These are phyloP conservation scores for Verticillium zaregamsianum DNA, from an alignment of 2,329 filamentous ascomycete genomes.

Conservation along the genomic window DNA sequence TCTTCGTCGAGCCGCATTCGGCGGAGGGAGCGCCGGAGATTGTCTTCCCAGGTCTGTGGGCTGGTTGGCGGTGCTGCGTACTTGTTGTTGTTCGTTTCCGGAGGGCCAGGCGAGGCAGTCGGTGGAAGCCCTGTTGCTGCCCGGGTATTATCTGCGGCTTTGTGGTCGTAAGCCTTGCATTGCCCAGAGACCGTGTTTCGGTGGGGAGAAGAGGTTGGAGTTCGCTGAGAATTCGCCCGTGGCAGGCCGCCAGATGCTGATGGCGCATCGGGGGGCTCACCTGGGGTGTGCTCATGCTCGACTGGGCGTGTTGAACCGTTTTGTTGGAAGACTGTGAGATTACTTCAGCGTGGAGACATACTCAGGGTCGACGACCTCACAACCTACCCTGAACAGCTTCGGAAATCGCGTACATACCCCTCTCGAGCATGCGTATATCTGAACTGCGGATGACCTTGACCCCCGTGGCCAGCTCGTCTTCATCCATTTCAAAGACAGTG, in stretches of 20 bases:
- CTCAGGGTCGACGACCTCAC: not conserved
- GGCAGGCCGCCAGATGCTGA: no score
- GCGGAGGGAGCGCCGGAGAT: not conserved
- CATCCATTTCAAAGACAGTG: not conserved
- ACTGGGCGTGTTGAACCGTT: not conserved
- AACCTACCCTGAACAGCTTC: not conserved
- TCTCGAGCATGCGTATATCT: not conserved
- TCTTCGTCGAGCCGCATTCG: not conserved
- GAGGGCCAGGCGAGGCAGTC: no score
- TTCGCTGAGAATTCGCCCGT: no score
- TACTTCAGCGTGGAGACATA: not conserved
- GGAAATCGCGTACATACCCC: not conserved
- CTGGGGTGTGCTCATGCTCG: not conserved
- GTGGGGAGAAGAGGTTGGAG: no score
- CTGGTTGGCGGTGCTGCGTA: not conserved
- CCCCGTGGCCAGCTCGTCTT: not conserved
- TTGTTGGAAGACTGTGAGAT: not conserved
- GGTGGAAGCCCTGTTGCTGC: no score
- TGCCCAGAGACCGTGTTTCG: no score
- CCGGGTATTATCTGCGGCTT: no score
- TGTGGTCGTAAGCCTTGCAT: no score
- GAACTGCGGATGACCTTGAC: not conserved
- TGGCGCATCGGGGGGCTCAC: no score
- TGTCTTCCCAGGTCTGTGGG: not conserved
- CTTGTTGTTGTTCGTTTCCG: not conserved